phyloP scores from a whole-genome alignment of 78 protist species.

The Dictyostelium capitatum region DNA sequence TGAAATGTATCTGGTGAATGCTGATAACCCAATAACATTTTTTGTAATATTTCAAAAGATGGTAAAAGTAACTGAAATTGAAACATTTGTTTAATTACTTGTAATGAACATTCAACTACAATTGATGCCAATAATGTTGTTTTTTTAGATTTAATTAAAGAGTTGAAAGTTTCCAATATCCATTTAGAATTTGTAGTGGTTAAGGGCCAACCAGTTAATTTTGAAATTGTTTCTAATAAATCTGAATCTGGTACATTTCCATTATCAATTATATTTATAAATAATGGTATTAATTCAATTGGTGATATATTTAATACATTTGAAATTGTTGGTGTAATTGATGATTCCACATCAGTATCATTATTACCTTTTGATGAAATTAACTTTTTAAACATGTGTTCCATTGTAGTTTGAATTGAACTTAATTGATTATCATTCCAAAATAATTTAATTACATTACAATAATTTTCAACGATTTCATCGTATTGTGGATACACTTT shows the following conservation, averaged over 20 bases:
- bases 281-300: conserved; percentile 7
- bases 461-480: not conserved
- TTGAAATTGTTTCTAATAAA: not conserved
- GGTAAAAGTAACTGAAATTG: not conserved
- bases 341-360: not conserved
- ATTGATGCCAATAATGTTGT: not conserved
- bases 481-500: not conserved
- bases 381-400: conserved; percentile 2
- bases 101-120: not conserved
- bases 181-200: conserved; percentile 18
- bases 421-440: conserved; percentile 26
- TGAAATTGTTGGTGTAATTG: conserved; percentile 1
- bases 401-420: not conserved
- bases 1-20: conserved; percentile 63
- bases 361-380: not conserved
- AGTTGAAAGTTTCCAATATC: conserved; percentile 41
- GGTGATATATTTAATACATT: conserved; percentile 43
- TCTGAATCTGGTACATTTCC: not conserved
- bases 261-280: not conserved
- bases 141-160: conserved; percentile 17
- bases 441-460: not conserved
- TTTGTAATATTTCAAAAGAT: conserved; percentile 4
- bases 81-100: conserved; percentile 26
- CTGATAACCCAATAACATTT: conserved; percentile 57
- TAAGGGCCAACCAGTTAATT: not conserved